phyloP scores from a whole-genome alignment of 2,329 filamentous ascomycete species.

The Cladosporium sp. region DNA sequence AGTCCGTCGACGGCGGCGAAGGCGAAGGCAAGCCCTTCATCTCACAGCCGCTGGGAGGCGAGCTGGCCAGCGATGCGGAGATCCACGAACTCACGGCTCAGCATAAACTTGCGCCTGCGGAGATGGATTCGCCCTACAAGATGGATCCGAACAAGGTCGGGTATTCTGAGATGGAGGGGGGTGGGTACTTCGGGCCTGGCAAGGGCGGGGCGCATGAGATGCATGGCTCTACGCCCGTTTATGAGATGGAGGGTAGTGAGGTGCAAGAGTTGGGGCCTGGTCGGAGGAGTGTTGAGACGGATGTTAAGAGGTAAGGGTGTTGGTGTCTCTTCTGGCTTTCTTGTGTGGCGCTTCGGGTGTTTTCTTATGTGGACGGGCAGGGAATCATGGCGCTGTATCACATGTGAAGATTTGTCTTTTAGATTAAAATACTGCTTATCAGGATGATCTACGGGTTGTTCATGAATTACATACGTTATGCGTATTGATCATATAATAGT shows the following conservation, averaged over 20 bases:
- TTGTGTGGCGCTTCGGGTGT: not conserved
- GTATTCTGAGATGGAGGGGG: conserved; percentile 31
- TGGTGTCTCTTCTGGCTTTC: not conserved
- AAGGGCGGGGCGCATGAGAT: conserved; percentile 21
- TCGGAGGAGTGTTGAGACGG: conserved; percentile 12
- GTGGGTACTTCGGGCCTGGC: conserved; percentile 18
- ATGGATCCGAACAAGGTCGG: conserved; percentile 30
- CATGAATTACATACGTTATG: no score
- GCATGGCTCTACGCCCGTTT: conserved; percentile 22
- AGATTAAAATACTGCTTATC: no score
- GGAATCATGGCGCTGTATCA: no score
- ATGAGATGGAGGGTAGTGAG: conserved; percentile 28
- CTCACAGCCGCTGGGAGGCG: conserved; percentile 29
- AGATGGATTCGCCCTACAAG: conserved; percentile 30
- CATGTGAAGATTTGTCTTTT: no score
- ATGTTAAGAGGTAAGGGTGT: conserved; percentile 14
- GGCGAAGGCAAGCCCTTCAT: conserved; percentile 24
- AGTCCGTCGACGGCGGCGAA: conserved; percentile 15
- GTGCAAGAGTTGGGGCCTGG: conserved; percentile 18
- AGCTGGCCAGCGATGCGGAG: conserved; percentile 28
- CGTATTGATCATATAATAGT: no score
- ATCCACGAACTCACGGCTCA: conserved; percentile 32
- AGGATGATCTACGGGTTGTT: no score
- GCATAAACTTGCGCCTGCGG: conserved; percentile 23
- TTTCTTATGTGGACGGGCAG: no score